A percentile compares a stretch with the other conserved stretches of the same genome.
Evolutionary conservation across 2,329 filamentous ascomycete genomes (phyloP).

Genomic region (Stylonectria norvegica): DNA sequence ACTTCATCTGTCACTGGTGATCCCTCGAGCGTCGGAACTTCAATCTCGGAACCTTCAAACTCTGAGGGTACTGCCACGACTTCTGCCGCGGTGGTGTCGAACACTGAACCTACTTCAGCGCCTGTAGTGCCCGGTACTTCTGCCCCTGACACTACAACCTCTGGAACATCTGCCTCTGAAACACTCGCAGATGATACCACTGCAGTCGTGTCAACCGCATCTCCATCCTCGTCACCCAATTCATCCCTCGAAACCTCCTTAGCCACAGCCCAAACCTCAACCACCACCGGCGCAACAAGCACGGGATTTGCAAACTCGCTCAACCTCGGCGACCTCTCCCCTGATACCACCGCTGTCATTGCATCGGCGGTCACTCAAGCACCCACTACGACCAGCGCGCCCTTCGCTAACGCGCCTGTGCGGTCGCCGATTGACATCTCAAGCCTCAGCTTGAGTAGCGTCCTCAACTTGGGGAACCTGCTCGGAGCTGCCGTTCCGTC

Average conservation of each 20-base stretch:
- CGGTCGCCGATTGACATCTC: slow-evolving; percentile 35
- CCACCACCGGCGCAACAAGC: slow-evolving; percentile 2
- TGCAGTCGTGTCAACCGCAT: not conserved
- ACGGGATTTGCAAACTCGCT: slow-evolving; percentile 14
- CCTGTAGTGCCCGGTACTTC: too few relatives aligned
- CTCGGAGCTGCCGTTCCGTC: too few relatives aligned
- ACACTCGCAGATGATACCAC: not conserved
- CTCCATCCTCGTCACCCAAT: slow-evolving; percentile 14
- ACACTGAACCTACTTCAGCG: too few relatives aligned
- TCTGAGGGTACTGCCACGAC: too few relatives aligned
- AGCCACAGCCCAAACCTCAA: slow-evolving; percentile 19
- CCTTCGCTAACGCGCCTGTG: slow-evolving; percentile 19
- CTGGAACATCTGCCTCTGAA: slow-evolving; percentile 3
- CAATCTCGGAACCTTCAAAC: too few relatives aligned
- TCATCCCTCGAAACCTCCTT: slow-evolving; percentile 16
- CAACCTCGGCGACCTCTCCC: slow-evolving; percentile 21
- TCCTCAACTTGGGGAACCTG: slow-evolving; percentile 44
- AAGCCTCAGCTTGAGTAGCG: slow-evolving; percentile 40
- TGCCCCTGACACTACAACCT: too few relatives aligned
- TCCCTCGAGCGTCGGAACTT: too few relatives aligned
- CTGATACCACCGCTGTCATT: slow-evolving; percentile 12
- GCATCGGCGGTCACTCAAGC: slow-evolving; percentile 12
- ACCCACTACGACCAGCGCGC: slow-evolving; percentile 13
- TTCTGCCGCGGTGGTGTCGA: too few relatives aligned
- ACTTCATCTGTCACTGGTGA: too few relatives aligned